These are phyloP conservation scores for Boletus edulis DNA, from an alignment of 768 basidiomycete genomes.

Conservation along the genomic window DNA sequence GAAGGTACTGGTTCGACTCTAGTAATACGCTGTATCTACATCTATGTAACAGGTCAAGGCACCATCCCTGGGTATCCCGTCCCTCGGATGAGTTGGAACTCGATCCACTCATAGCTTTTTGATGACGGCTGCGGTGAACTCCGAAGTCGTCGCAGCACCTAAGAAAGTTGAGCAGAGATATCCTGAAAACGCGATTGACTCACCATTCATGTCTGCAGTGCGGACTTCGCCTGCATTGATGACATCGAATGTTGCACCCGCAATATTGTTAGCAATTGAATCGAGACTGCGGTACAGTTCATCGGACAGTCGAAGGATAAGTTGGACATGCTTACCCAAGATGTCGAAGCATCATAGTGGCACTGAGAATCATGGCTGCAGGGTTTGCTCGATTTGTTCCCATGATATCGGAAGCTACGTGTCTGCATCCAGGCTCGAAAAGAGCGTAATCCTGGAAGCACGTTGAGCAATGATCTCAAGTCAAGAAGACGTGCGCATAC, in stretches of 20 bases:
- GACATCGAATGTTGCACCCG: slow-evolving; percentile 88
- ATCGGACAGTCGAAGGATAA: slow-evolving; percentile 15
- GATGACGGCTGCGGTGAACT: slow-evolving; percentile 93
- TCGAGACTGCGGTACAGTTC: slow-evolving; percentile 60
- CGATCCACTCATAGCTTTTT: slow-evolving; percentile 53
- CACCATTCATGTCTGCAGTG: slow-evolving; percentile 95
- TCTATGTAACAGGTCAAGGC: slow-evolving; percentile 22
- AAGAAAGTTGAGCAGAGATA: slow-evolving; percentile 8
- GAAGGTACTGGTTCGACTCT: slow-evolving; percentile 15
- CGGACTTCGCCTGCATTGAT: slow-evolving; percentile 85
- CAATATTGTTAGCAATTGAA: slow-evolving; percentile 89
- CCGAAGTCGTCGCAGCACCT: slow-evolving; percentile 90
- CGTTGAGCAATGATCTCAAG: not conserved
- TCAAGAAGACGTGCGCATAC: slow-evolving; percentile 39
- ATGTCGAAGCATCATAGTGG: slow-evolving; percentile 97
- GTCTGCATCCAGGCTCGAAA: slow-evolving; percentile 98
- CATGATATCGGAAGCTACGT: slow-evolving; percentile 94
- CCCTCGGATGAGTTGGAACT: not conserved
- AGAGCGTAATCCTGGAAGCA: slow-evolving; percentile 82
- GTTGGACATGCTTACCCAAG: slow-evolving; percentile 62
- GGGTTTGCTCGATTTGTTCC: slow-evolving; percentile 96
- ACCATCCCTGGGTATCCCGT: not conserved
- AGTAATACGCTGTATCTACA: slow-evolving; percentile 19
- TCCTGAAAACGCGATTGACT: slow-evolving; percentile 26
- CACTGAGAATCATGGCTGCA: slow-evolving; percentile 94